Percentiles rank a stretch among this genome's conserved stretches.
phyloP scores from a whole-genome alignment of 2,329 filamentous ascomycete genomes.

The Macrophomina tecta region DNA sequence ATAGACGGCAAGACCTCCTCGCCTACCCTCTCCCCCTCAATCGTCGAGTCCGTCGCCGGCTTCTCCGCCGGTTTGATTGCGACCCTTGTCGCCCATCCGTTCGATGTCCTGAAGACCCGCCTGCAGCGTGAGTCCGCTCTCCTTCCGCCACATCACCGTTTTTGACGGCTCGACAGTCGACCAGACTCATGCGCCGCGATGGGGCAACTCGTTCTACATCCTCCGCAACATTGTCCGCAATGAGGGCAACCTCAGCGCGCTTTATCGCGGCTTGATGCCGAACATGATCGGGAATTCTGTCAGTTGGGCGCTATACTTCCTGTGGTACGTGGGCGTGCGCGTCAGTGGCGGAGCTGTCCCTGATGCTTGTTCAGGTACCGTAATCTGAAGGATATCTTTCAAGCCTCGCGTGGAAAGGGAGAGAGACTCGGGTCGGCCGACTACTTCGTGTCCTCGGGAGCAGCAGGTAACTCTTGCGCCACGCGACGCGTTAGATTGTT shows the following conservation, averaged over 20 bases:
- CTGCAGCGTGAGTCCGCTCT: conserved; percentile 73
- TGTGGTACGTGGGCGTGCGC: conserved; percentile 53
- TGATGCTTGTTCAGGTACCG: conserved; percentile 52
- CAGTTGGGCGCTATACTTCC: conserved; percentile 92
- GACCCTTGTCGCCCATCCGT: conserved; percentile 86
- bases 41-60: conserved; percentile 87
- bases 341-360: neutral
- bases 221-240: conserved; percentile 58
- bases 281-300: conserved; percentile 90
- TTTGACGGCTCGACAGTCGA: conserved; percentile 28
- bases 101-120: conserved; percentile 96
- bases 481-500: neutral
- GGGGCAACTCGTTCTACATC: conserved; percentile 60
- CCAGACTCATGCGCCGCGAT: conserved; percentile 35
- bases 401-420: conserved; percentile 46
- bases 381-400: conserved; percentile 63
- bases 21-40: conserved; percentile 63
- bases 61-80: conserved; percentile 86
- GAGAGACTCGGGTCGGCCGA: conserved; percentile 66
- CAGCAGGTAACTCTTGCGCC: conserved; percentile 54
- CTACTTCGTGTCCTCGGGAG: conserved; percentile 79
- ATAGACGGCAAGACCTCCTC: conserved; percentile 50
- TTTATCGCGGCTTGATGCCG: conserved; percentile 88
- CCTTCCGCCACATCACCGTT: neutral
- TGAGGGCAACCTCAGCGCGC: conserved; percentile 67